Evolutionary conservation across 441 rosid species (phyloP).

Genomic region (Jatropha multifida): DNA sequence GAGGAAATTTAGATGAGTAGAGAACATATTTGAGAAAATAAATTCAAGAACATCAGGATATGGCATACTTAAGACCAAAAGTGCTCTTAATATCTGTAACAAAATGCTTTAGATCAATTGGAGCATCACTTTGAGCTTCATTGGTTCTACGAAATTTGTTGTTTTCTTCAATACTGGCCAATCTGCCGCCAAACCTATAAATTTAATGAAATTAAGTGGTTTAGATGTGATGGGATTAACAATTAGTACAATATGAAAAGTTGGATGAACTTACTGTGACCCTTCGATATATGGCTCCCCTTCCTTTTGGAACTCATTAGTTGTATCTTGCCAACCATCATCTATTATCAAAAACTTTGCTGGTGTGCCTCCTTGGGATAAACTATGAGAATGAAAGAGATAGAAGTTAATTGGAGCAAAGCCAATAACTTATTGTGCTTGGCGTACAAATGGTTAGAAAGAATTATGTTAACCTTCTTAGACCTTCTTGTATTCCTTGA

Average conservation of each 20-base stretch:
- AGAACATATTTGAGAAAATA: background rate
- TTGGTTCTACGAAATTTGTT: conserved; percentile 58
- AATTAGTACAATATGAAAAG: background rate
- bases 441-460: background rate
- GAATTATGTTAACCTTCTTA: conserved; percentile 39
- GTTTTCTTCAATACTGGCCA: conserved; percentile 64
- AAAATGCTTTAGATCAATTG: conserved; percentile 42
- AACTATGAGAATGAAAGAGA: conserved; percentile 31
- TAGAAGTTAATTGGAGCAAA: background rate
- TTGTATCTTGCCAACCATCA: conserved; percentile 84
- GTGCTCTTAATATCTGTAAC: conserved; percentile 42
- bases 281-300: conserved; percentile 52
- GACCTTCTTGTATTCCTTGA: conserved; percentile 67
- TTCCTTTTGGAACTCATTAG: conserved; percentile 54
- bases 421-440: conserved; percentile 7
- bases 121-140: conserved; percentile 16
- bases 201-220: conserved; percentile 10
- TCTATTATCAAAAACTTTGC: conserved; percentile 67
- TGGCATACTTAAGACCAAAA: conserved; percentile 46
- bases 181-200: conserved; percentile 65
- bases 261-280: conserved; percentile 37
- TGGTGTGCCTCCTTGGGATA: conserved; percentile 57
- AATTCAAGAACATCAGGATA: background rate
- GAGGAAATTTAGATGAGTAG: conserved; percentile 3
- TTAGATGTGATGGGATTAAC: conserved; percentile 8